Evolutionary conservation across 1,139 yeast genomes (phyloP).

Genomic region (Candida tunisiensis): DNA sequence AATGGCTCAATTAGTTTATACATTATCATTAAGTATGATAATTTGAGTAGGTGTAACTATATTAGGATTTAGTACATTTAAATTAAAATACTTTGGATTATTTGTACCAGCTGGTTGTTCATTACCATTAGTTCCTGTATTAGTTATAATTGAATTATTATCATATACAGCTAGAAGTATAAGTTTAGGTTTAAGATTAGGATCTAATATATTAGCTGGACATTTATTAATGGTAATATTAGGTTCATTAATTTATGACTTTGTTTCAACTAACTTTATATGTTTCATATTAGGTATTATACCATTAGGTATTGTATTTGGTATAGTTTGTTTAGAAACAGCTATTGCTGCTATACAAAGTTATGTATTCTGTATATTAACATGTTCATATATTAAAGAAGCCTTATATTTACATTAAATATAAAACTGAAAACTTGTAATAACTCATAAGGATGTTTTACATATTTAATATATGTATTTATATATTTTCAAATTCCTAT

Average conservation of each 20-base stretch:
- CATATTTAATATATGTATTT: background rate
- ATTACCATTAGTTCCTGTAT: conserved; percentile 10
- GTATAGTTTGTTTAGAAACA: conserved; percentile 16
- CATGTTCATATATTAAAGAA: conserved; percentile 14
- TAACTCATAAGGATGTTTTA: conserved; percentile 1
- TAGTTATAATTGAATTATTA: conserved; percentile 10
- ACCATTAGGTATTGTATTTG: conserved; percentile 14
- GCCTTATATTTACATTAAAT: conserved; percentile 13
- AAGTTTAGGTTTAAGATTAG: conserved; percentile 9
- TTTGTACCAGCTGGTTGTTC: conserved; percentile 12
- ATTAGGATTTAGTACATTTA: conserved; percentile 7
- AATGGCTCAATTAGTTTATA: conserved; percentile 11
- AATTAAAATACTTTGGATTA: conserved; percentile 10
- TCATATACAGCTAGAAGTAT: conserved; percentile 7
- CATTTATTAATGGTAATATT: conserved; percentile 10
- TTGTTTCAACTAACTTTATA: conserved; percentile 3
- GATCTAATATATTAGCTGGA: conserved; percentile 8
- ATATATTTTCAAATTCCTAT: conserved; percentile 1
- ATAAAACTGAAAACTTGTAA: conserved; percentile 1
- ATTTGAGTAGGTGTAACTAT: conserved; percentile 2
- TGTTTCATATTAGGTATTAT: conserved; percentile 2
- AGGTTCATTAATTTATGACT: conserved; percentile 9
- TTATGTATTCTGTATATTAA: conserved; percentile 16
- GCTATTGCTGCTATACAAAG: conserved; percentile 16
- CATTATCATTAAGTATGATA: conserved; percentile 3